A percentile compares a stretch with the other conserved stretches of the same genome.
These are phyloP conservation scores for Moniliophthora roreri DNA, from an alignment of 1,284 basidiomycete species.

Conservation along the genomic window DNA sequence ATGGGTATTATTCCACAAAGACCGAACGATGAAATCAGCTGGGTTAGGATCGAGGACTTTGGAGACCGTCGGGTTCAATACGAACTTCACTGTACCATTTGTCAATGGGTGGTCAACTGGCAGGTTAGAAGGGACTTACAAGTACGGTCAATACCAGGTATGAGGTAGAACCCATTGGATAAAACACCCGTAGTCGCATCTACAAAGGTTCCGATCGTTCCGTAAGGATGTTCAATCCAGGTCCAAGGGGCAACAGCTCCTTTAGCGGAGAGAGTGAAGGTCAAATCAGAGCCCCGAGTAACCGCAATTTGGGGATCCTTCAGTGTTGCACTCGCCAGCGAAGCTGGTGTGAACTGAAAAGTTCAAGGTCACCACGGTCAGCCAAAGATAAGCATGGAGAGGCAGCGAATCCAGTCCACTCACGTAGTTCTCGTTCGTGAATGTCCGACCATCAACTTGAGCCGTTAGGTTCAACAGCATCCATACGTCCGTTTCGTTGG, in stretches of 20 bases:
- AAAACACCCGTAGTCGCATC: constrained; percentile 40
- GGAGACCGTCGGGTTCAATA: constrained; percentile 39
- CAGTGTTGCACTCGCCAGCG: constrained; percentile 43
- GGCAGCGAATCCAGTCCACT: constrained; percentile 18
- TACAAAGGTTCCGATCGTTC: constrained; percentile 54
- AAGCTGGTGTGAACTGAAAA: constrained; percentile 50
- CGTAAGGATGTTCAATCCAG: constrained; percentile 57
- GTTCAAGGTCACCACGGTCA: neutral
- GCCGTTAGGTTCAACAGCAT: constrained; percentile 52
- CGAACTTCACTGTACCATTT: constrained; percentile 40
- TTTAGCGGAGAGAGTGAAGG: constrained; percentile 51
- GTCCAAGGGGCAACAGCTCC: constrained; percentile 58
- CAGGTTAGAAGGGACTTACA: constrained; percentile 28
- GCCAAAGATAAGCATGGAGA: neutral
- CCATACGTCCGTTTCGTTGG: constrained; percentile 45
- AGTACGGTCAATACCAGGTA: constrained; percentile 50
- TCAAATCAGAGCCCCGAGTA: constrained; percentile 31
- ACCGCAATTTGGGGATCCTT: constrained; percentile 48
- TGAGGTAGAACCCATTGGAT: constrained; percentile 52
- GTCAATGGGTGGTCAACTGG: neutral
- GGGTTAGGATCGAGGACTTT: constrained; percentile 34
- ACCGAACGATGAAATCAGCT: constrained; percentile 50
- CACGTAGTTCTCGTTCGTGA: constrained; percentile 56
- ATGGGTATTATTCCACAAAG: constrained; percentile 59
- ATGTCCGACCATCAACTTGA: constrained; percentile 37